Evolutionary conservation across 345 rosid genomes (phyloP).

Genomic region (Kandelia obovata): DNA sequence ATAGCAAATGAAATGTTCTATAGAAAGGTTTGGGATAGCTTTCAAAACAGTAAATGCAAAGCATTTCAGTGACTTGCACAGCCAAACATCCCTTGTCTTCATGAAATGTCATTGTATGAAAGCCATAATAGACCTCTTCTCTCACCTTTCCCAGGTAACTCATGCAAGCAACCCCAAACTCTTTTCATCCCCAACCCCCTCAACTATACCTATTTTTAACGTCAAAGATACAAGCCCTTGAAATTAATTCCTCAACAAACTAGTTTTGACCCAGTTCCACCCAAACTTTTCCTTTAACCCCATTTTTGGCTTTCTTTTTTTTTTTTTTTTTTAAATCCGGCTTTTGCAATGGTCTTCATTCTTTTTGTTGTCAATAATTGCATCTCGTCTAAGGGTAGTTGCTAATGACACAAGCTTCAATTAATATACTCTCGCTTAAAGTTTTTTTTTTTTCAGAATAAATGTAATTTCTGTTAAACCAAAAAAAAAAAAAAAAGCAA

Average conservation of each 20-base stretch:
- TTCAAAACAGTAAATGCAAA: constrained; percentile 34
- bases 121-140: constrained; percentile 16
- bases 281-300: constrained; percentile 11
- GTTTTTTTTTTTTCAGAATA: neutral
- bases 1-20: too few relatives aligned
- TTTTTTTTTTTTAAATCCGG: neutral
- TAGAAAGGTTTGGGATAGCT: constrained; percentile 35
- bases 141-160: constrained; percentile 21
- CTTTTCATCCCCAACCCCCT: too few relatives aligned
- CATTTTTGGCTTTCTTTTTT: neutral
- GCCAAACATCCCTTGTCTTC: constrained; percentile 25
- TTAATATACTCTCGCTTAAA: neutral
- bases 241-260: constrained; percentile 27
- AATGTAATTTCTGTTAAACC: neutral
- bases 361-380: constrained; percentile 15
- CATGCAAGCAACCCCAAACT: constrained; percentile 20
- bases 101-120: constrained; percentile 27
- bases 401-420: constrained; percentile 24
- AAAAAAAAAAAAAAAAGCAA: too few relatives aligned
- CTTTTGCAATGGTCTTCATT: neutral
- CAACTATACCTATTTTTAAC: constrained; percentile 14
- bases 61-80: constrained; percentile 33
- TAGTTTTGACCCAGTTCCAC: constrained; percentile 17
- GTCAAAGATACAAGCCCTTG: constrained; percentile 4
- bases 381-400: constrained; percentile 26